phyloP scores from a whole-genome alignment of 2,329 filamentous ascomycete species.

The Cucurbitaria berberidis region DNA sequence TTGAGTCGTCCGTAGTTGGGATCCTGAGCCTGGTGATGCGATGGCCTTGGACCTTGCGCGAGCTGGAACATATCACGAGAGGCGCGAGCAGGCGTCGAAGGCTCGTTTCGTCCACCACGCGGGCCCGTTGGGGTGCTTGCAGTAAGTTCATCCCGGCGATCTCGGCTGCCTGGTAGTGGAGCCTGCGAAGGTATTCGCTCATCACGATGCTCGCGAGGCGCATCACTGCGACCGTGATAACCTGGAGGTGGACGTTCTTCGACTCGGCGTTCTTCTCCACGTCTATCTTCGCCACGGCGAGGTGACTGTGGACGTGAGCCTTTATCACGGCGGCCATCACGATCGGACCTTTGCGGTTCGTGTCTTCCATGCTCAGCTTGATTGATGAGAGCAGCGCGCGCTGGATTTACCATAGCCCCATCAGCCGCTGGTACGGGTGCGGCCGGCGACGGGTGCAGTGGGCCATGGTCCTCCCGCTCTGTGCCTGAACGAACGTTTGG shows the following conservation, averaged over 20 bases:
- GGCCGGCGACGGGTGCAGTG: conserved; percentile 23
- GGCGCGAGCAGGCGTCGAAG: conserved; percentile 27
- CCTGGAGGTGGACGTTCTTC: conserved; percentile 31
- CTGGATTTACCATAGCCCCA: conserved; percentile 49
- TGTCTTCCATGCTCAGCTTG: conserved; percentile 35
- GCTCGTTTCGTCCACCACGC: conserved; percentile 51
- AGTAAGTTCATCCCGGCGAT: conserved; percentile 48
- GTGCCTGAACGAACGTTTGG: conserved; percentile 20
- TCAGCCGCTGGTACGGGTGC: conserved; percentile 21
- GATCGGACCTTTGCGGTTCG: conserved; percentile 35
- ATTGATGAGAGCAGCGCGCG: conserved; percentile 52
- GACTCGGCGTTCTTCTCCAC: conserved; percentile 32
- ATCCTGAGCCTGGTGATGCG: conserved; percentile 50
- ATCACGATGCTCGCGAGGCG: conserved; percentile 38
- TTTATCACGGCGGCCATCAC: conserved; percentile 41
- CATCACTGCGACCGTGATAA: conserved; percentile 36
- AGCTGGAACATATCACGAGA: conserved; percentile 51
- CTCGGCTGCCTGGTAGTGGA: conserved; percentile 45
- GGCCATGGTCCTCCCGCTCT: conserved; percentile 32
- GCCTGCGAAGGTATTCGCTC: conserved; percentile 33
- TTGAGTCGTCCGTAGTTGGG: conserved; percentile 59
- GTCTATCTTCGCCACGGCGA: conserved; percentile 31
- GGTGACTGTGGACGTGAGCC: conserved; percentile 40
- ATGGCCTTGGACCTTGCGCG: conserved; percentile 39
- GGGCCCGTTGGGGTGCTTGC: conserved; percentile 60